These are phyloP conservation scores for Globisporangium irregulare DNA, from an alignment of 352 stramenopile species.

Conservation along the genomic window DNA sequence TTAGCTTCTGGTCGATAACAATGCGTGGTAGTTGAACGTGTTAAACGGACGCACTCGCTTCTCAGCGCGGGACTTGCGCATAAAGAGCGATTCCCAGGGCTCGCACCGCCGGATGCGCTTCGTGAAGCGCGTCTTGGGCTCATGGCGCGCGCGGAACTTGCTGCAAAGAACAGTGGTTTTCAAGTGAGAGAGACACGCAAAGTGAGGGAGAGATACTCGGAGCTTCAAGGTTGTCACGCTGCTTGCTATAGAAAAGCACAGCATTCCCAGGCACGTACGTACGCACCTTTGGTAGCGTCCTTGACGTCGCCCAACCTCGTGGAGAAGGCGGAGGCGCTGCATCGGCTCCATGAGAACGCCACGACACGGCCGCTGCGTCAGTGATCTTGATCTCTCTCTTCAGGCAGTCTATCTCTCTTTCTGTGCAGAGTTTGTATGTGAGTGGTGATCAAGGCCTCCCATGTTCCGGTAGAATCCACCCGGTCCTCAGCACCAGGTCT, in stretches of 20 bases:
- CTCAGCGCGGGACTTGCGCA: slow-evolving; percentile 68
- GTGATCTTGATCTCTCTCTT: not conserved
- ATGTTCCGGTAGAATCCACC: too few species aligned
- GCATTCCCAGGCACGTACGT: not conserved
- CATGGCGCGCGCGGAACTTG: slow-evolving; percentile 51
- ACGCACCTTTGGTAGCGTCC: slow-evolving; percentile 56
- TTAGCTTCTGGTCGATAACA: not conserved
- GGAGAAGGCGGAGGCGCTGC: slow-evolving; percentile 31
- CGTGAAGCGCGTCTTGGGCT: slow-evolving; percentile 39
- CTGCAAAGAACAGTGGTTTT: slow-evolving; percentile 20
- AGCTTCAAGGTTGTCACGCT: not conserved
- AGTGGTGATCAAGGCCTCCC: too few species aligned
- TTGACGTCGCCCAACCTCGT: slow-evolving; percentile 36
- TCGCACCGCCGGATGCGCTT: slow-evolving; percentile 27
- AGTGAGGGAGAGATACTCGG: not conserved
- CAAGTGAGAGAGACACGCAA: not conserved
- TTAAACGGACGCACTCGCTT: slow-evolving; percentile 38
- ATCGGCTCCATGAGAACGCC: slow-evolving; percentile 11
- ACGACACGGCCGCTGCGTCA: not conserved
- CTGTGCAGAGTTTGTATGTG: not conserved
- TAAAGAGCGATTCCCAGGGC: slow-evolving; percentile 76
- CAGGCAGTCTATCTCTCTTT: not conserved
- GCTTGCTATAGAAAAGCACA: not conserved
- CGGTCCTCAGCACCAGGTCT: not conserved
- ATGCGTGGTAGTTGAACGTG: not conserved